phyloP scores from a whole-genome alignment of 1,139 yeast species.

The Geotrichum australiense region DNA sequence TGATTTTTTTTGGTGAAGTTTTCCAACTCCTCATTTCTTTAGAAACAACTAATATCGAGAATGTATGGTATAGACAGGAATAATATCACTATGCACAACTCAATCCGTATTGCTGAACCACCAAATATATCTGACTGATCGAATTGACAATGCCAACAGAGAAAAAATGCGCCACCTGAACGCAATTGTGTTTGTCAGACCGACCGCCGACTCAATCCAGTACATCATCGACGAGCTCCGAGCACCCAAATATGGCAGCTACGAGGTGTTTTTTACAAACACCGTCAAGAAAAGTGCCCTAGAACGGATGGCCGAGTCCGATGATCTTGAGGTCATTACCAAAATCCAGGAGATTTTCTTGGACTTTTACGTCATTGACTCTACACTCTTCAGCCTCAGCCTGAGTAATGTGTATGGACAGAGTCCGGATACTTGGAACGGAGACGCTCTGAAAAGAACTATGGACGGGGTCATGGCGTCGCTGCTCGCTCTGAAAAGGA shows the following conservation, averaged over 20 bases:
- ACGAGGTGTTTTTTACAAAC: conserved; percentile 73
- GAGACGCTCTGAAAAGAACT: conserved; percentile 42
- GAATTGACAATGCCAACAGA: conserved; percentile 52
- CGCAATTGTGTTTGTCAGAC: conserved; percentile 75
- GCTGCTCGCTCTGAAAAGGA: conserved; percentile 62
- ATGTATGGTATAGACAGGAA: conserved; percentile 43
- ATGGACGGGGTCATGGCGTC: conserved; percentile 55
- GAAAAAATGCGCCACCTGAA: conserved; percentile 77
- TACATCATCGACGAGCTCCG: conserved; percentile 57
- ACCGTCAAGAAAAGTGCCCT: conserved; percentile 64
- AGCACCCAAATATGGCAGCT: conserved; percentile 70
- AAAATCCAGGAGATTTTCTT: conserved; percentile 77
- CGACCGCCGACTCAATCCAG: conserved; percentile 58
- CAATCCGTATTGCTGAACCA: conserved; percentile 77
- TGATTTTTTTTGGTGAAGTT: background rate
- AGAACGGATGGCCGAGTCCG: conserved; percentile 85
- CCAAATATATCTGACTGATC: conserved; percentile 76
- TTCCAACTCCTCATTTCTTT: background rate
- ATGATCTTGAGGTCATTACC: conserved; percentile 71
- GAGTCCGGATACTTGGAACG: conserved; percentile 41
- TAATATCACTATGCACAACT: conserved; percentile 78
- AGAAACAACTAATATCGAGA: background rate
- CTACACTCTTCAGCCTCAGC: conserved; percentile 53
- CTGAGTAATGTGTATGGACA: conserved; percentile 30
- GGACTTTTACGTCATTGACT: conserved; percentile 70